Evolutionary conservation across 768 basidiomycete species (phyloP), one percentile per base, ranked within the genome.

Genomic region (Trametes gibbosa): DNA sequence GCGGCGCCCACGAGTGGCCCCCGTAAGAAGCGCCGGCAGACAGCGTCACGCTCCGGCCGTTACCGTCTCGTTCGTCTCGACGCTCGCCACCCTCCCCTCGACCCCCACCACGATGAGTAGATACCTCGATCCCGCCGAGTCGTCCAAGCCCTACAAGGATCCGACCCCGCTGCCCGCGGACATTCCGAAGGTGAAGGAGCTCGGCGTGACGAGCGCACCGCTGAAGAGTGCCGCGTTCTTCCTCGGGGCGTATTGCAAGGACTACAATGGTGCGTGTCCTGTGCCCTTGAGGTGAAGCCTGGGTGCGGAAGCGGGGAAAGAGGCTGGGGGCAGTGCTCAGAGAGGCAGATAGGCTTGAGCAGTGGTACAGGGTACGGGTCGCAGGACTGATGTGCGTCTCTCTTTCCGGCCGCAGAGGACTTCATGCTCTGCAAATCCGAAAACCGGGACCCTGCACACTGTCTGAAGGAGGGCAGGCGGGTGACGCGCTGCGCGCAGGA

Each of bases 381-480:
- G 47, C 9, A 9, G 46, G 16, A 23, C 58, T 63, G 46, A 60
- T 34, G 16, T 50, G 16, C 23, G 17, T n/a, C 41, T 5, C 25
- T 19, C 27, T n/a, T 34, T 39, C 25, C 42, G 27, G 58, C 1
- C 53, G 50, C 69, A 92, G 91, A 93, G 82, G 90, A 93, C 77
- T 93, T 92, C 68, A 96, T 98, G 93, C 88, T 98, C 53, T 99
- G 97, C 83, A 98, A 98, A 78, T 79, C 84, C 23, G 95, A 98
- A 79, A 88, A 83, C 69, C 82, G 89, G 59, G 88, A 96, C 69
- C 94, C 96, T 10, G 92, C 75, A 21, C 93, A 95, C 72, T 99
- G 97, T 74, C 70, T 98, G 77, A 90, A 91, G 80, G 97, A 98
- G 74, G 97, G 97, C 12, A 76, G 97, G 65, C 86, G 92, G 65